Base-by-base conservation (phyloP, 805 yeast species). In the Wickerhamomyces silvicola region DNA sequence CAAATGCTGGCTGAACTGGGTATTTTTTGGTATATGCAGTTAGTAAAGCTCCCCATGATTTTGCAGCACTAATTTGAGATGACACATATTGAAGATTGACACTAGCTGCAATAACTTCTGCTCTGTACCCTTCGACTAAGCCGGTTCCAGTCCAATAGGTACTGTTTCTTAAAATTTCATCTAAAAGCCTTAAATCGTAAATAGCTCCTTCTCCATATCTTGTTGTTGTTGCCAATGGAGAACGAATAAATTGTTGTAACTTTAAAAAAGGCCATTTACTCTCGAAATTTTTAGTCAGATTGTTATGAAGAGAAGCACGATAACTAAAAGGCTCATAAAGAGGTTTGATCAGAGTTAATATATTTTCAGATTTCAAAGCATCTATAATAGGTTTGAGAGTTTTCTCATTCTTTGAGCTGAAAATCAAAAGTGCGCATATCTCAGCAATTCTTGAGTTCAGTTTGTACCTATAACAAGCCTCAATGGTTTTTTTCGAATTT, bases 31-130 rank as follows among this genome's bases (percentile, higher is more conserved):
- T 69, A 45, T 62, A 78, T 0, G 90, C 73, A 0, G 90, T 77
- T 15, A 85, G 40, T 21, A 87, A 60, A 2, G 92, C 86, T 30
- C 90, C 87, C 70, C 84, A 76, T 0, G 94, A 71, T 45, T 79
- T 80, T 4, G 85, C 81, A 14, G 82, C 71, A 4, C 73, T 62
- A 11, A 78, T 63, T 46, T 86, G 94, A 2, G 88, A 69, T 24
- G 76, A 68, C 7, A 75, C 67, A 43, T 66, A 68, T 39, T 85
- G 85, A 30, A 76, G 49, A 45, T 79, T 78, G 27, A 77, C 54
- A 38, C 87, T 78, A 1, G 81, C 75, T 2, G 67, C 62, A 3
- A 70, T 54, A 5, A 85, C 66, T 24, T 69, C 71, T 4, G 63
- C 59, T 36, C 77, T 64, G 22, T 72, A 56, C 1, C 67, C 66